Percentiles rank a stretch among this genome's conserved stretches.
Conservation (phyloP, 306 rosid genomes). For the Prunus davidiana region DNA sequence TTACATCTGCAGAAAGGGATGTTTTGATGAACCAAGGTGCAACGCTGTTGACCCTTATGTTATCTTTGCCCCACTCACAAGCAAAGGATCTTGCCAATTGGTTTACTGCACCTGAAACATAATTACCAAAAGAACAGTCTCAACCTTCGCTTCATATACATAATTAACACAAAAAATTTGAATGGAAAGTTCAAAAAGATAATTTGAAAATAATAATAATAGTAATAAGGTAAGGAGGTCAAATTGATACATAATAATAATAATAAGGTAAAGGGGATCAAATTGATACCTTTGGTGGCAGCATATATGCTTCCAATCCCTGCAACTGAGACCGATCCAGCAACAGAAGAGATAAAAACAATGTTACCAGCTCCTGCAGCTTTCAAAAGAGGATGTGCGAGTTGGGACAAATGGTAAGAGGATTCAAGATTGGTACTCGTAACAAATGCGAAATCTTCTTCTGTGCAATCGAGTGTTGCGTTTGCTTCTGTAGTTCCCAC, state of each 20-base stretch:
- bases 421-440: constrained; percentile 43
- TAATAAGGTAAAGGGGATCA: too few relatives aligned
- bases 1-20: constrained; percentile 18
- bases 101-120: constrained; percentile 46
- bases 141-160: too few relatives aligned
- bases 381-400: constrained; percentile 47
- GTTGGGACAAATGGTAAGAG: constrained; percentile 35
- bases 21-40: constrained; percentile 51
- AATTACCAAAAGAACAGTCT: not conserved
- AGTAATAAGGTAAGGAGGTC: too few relatives aligned
- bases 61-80: constrained; percentile 64
- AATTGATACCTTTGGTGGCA: constrained; percentile 37
- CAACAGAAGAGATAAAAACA: constrained; percentile 35
- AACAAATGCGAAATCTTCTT: constrained; percentile 29
- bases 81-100: constrained; percentile 47
- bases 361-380: constrained; percentile 38
- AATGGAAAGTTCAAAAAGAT: not conserved
- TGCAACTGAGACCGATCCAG: constrained; percentile 4
- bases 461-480: constrained; percentile 21
- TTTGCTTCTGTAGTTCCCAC: constrained; percentile 3
- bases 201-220: not conserved
- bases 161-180: not conserved
- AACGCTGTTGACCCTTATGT: constrained; percentile 47
- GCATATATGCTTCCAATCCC: constrained; percentile 13
- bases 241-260: constrained; percentile 1